Evolutionary conservation across 2,329 filamentous ascomycete genomes (phyloP).

Genomic region (Alternaria triticina): DNA sequence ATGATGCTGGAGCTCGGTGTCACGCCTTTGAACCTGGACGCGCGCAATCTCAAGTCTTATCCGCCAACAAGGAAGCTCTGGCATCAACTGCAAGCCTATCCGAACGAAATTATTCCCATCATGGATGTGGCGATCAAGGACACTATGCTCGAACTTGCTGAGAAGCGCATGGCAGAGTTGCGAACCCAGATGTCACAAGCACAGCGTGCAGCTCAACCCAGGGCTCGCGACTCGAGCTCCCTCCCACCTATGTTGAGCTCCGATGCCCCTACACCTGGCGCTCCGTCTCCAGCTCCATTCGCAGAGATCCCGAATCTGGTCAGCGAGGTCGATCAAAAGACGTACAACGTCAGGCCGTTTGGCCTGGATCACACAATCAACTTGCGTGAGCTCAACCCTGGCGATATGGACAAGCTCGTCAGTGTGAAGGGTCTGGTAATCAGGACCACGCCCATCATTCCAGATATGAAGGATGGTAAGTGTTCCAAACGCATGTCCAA

Average conservation of each 20-base stretch:
- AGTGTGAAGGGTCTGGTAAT: conserved; percentile 96
- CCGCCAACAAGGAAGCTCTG: conserved; percentile 91
- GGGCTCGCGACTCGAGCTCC: conserved; percentile 67
- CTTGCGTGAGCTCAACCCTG: conserved; percentile 90
- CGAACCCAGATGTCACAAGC: conserved; percentile 63
- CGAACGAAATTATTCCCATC: conserved; percentile 92
- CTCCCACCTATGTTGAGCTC: conserved; percentile 81
- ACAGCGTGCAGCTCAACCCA: conserved; percentile 54
- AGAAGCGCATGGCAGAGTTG: conserved; percentile 76
- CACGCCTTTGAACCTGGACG: conserved; percentile 84
- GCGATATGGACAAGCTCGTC: conserved; percentile 96
- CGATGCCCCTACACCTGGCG: conserved; percentile 63
- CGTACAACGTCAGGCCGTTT: conserved; percentile 88
- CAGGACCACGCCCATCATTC: conserved; percentile 92
- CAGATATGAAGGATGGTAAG: conserved; percentile 90
- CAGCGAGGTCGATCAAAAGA: conserved; percentile 77
- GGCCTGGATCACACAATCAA: conserved; percentile 88
- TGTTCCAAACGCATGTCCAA: not conserved
- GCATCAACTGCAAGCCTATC: conserved; percentile 93
- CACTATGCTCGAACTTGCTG: conserved; percentile 86
- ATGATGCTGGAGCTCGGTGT: conserved; percentile 89
- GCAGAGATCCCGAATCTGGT: conserved; percentile 70
- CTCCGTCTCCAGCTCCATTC: conserved; percentile 39
- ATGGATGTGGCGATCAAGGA: conserved; percentile 97
- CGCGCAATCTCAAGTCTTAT: conserved; percentile 88